These are phyloP conservation scores for Cucumis melo DNA, from an alignment of 306 rosid species.

Conservation along the genomic window DNA sequence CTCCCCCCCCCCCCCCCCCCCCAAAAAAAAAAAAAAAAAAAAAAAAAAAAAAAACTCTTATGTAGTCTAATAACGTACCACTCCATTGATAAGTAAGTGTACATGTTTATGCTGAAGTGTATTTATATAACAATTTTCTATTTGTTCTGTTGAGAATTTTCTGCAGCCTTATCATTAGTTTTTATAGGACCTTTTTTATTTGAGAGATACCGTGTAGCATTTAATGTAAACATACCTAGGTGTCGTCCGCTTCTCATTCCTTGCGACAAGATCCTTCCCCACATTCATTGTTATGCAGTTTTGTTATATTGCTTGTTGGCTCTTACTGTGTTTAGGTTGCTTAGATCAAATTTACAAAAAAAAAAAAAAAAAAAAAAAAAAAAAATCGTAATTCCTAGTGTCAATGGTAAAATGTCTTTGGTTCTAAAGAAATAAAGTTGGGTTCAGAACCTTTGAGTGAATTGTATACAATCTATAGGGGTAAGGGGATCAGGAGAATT, in stretches of 20 bases:
- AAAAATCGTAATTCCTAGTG: neutral
- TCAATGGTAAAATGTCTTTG: neutral
- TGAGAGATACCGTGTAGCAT: neutral
- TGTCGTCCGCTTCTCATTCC: neutral
- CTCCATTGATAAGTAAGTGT: neutral
- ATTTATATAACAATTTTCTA: neutral
- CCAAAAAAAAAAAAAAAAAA: too few relatives aligned
- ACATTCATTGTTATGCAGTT: neutral
- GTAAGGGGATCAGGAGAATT: neutral
- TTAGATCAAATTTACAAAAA: neutral
- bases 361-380: too few relatives aligned
- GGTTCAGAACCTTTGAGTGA: neutral
- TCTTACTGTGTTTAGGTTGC: neutral
- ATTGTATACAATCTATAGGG: neutral
- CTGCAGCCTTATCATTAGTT: neutral
- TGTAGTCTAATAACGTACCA: constrained; percentile 1
- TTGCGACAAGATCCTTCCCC: neutral
- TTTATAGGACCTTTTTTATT: neutral
- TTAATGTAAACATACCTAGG: neutral
- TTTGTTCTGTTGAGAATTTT: neutral
- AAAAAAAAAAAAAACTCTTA: neutral
- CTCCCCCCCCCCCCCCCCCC: neutral
- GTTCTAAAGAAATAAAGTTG: neutral
- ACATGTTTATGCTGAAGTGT: neutral
- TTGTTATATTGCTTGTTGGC: neutral